Conservation (phyloP, 805 yeast species). For the Ogataea wickerhamii region DNA sequence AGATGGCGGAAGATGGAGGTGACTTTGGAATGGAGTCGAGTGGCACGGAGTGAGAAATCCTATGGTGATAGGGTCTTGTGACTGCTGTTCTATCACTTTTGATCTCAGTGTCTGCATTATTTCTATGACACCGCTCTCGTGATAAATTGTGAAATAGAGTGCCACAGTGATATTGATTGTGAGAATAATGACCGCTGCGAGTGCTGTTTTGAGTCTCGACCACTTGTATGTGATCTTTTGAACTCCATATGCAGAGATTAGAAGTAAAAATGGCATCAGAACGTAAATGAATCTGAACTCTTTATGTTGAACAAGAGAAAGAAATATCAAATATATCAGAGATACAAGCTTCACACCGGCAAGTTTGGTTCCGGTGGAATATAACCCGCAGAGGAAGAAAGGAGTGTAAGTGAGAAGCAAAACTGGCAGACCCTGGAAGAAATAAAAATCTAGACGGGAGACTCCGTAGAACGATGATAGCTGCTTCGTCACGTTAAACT, state of each 20-base stretch:
- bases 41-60: slow-evolving; percentile 96
- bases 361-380: slow-evolving; percentile 8
- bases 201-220: slow-evolving; percentile 6
- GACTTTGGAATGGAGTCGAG: slow-evolving; percentile 93
- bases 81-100: slow-evolving; percentile 13
- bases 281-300: slow-evolving; percentile 90
- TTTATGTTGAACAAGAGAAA: slow-evolving; percentile 74
- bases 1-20: slow-evolving; percentile 55
- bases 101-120: slow-evolving; percentile 53
- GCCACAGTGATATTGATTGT: slow-evolving; percentile 14
- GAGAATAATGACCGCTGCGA: slow-evolving; percentile 7
- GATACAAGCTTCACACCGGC: slow-evolving; percentile 25
- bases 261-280: slow-evolving; percentile 67
- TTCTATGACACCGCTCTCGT: slow-evolving; percentile 83
- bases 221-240: slow-evolving; percentile 7
- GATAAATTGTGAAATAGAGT: slow-evolving; percentile 51
- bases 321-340: slow-evolving; percentile 45
- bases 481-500: slow-evolving; percentile 73
- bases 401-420: slow-evolving; percentile 67
- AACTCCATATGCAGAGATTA: slow-evolving; percentile 45
- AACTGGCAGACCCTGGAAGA: slow-evolving; percentile 79
- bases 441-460: slow-evolving; percentile 80
- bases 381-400: slow-evolving; percentile 44
- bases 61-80: slow-evolving; percentile 43
- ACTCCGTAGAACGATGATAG: slow-evolving; percentile 81